A percentile compares a stretch with the other conserved stretches of the same genome.
Conservation (phyloP, 352 stramenopile genomes). For the Globisporangium heterothallicum region DNA sequence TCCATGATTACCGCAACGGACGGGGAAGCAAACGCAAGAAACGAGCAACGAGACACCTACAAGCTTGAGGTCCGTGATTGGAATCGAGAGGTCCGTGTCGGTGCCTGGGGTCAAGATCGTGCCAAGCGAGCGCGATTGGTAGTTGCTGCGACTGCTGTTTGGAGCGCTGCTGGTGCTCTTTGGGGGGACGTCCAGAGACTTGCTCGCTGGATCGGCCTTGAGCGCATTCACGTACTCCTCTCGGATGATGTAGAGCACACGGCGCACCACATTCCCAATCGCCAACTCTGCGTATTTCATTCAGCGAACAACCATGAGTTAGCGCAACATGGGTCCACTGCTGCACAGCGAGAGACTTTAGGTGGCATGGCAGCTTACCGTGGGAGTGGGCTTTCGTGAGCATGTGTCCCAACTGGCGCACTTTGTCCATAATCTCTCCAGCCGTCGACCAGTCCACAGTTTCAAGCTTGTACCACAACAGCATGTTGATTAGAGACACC, state of each 20-base stretch:
- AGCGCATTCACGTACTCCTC: conserved; percentile 79
- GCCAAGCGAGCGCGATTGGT: conserved; percentile 65
- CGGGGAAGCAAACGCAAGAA: too few species aligned
- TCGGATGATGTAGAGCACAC: conserved; percentile 86
- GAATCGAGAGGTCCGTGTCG: conserved; percentile 77
- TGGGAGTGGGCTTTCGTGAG: conserved; percentile 77
- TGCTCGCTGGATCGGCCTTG: conserved; percentile 35
- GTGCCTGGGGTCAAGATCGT: conserved; percentile 78
- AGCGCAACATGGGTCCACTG: background rate
- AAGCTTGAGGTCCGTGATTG: conserved; percentile 77
- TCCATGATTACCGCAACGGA: too few species aligned
- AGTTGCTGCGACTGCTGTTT: conserved; percentile 43
- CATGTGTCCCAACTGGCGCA: conserved; percentile 73
- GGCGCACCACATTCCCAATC: conserved; percentile 87
- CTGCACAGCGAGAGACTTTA: background rate
- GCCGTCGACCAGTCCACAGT: conserved; percentile 76
- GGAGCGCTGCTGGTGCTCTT: conserved; percentile 7
- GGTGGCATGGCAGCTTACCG: conserved; percentile 16
- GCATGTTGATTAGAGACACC: conserved; percentile 7
- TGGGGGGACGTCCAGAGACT: conserved; percentile 4
- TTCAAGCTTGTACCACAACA: conserved; percentile 37
- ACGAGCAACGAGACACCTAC: conserved; percentile 27
- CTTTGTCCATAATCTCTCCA: conserved; percentile 81
- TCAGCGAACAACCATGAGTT: background rate
- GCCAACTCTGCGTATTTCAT: conserved; percentile 47